Evolutionary conservation across 352 stramenopile species (phyloP), one percentile per base, ranked within the genome.

Genomic region (Phytopythium mirpurense): DNA sequence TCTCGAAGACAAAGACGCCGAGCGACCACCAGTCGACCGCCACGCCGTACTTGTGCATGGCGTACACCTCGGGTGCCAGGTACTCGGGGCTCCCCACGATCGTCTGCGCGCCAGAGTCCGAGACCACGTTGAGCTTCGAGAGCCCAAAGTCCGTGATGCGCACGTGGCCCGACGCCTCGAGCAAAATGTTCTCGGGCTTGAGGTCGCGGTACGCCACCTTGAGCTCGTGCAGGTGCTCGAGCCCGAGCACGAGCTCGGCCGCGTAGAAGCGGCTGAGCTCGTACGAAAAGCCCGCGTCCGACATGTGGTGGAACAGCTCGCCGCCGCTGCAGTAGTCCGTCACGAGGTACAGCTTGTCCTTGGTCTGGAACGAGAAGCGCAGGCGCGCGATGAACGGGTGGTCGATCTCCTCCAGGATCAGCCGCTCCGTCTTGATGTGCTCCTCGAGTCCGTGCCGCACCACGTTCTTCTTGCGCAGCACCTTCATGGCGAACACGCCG

Each of bases 301-400:
- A 76, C 72, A 99, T 98, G 51, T 98, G 91, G 44, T 98, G 84
- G 67, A 99, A 99, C 7, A 99, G 74, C 72, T 99, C 97, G 46
- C 98, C 97, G 41, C 93, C 93, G 54, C 79, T 93, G 59, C 86
- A 90, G 48, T 95, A 93, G 56, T 94, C 85, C 10, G 90, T 91
- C 54, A 96, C 88, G 15, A 97, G 78, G 48, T 96, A 95, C 43
- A 93, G 62, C 45, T 93, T 88, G 48, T 87, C 79, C 49, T 90
- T 84, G 9, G 86, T 96, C 78, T 99, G 97, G 72, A 99, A 99
- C 18, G 93, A 95, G 69, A 97, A 99, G 18, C 97, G 86, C 54
- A 99, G 88, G 5, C 78, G 85, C 5, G 98, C 96, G 40, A 99
- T 97, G 74, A 99, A 99, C 5, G 97, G 97, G 65, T 99, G 96